phyloP scores from a whole-genome alignment of 306 rosid species.

The Lathyrus tuberosus region DNA sequence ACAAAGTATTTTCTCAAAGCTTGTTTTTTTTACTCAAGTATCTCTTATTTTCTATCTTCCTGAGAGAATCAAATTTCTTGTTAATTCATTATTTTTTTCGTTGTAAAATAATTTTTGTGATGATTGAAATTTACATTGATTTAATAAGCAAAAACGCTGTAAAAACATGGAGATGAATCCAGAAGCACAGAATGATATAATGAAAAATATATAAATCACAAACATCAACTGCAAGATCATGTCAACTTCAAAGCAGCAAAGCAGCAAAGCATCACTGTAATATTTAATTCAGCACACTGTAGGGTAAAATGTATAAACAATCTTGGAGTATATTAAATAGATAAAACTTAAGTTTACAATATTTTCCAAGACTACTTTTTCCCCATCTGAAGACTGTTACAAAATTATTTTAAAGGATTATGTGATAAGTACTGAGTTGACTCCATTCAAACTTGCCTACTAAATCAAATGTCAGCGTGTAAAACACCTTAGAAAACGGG shows the following conservation, averaged over 20 bases:
- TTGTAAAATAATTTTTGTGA: background rate
- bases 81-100: background rate
- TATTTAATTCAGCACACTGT: too few relatives aligned
- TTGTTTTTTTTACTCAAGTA: background rate
- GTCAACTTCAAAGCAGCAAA: too few relatives aligned
- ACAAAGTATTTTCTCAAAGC: conserved; percentile 7
- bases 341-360: too few relatives aligned
- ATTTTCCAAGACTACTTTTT: too few relatives aligned
- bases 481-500: background rate
- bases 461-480: background rate
- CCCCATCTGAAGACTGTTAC: background rate
- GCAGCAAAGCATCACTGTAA: too few relatives aligned
- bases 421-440: background rate
- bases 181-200: too few relatives aligned
- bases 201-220: too few relatives aligned
- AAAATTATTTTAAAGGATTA: background rate
- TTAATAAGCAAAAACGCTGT: background rate
- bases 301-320: too few relatives aligned
- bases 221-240: too few relatives aligned
- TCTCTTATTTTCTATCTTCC: conserved; percentile 21
- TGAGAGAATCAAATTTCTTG: conserved; percentile 13
- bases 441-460: background rate
- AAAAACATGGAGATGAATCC: too few relatives aligned
- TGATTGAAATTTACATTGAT: conserved; percentile 2
- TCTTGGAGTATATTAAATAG: too few relatives aligned